Evolutionary conservation across 2,329 filamentous ascomycete genomes (phyloP).

Genomic region (Xylaria arbuscula): DNA sequence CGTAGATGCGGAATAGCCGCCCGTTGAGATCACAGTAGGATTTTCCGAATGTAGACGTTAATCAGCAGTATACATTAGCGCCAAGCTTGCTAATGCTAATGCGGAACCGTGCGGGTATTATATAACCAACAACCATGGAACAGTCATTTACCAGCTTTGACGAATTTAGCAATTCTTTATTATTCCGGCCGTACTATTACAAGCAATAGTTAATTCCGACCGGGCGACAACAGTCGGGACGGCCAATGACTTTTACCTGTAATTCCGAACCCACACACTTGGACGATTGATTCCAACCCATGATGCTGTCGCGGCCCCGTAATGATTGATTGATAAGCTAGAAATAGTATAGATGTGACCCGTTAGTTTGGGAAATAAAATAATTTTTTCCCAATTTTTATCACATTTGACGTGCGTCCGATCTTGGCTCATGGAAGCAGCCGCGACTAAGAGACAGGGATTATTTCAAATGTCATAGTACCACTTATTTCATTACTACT

Average conservation of each 20-base stretch:
- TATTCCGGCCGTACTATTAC: no score
- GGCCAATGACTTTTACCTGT: no score
- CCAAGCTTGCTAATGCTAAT: not conserved
- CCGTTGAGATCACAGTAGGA: no score
- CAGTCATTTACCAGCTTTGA: not conserved
- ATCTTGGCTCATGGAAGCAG: slow-evolving; percentile 18
- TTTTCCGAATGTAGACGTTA: not conserved
- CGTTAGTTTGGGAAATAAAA: not conserved
- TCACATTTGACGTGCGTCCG: slow-evolving; percentile 8
- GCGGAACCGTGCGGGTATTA: not conserved
- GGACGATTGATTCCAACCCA: not conserved
- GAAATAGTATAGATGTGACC: not conserved
- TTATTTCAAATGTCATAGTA: slow-evolving; percentile 29
- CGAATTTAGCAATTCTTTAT: not conserved
- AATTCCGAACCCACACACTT: not conserved
- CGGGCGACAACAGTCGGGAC: no score
- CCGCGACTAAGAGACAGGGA: slow-evolving; percentile 23
- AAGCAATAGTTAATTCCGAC: no score
- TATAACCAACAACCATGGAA: not conserved
- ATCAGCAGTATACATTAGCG: not conserved
- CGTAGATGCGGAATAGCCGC: not conserved
- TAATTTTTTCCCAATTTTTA: slow-evolving; percentile 4
- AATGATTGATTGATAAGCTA: slow-evolving; percentile 26
- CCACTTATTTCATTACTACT: slow-evolving; percentile 13
- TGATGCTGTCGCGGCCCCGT: not conserved